These are phyloP conservation scores for Colletotrichum tamarilloi DNA, from an alignment of 2,329 filamentous ascomycete genomes.

Conservation along the genomic window DNA sequence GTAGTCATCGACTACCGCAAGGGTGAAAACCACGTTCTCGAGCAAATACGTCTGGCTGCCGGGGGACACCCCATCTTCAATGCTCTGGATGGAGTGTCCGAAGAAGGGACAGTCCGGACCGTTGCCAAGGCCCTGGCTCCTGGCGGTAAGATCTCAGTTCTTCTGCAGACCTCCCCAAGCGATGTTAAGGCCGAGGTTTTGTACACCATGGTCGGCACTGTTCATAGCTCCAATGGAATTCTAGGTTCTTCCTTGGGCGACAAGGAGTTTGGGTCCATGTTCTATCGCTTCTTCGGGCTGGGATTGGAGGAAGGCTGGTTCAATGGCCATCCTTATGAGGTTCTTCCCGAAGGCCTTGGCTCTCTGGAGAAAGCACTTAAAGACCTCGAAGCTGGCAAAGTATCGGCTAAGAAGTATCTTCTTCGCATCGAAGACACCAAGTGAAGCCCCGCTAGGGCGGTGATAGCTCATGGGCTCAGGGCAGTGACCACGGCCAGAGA, in stretches of 20 bases:
- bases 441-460: not conserved
- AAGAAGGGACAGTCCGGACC: not conserved
- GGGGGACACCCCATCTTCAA: not conserved
- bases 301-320: not conserved
- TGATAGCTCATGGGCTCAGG: not conserved
- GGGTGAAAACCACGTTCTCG: conserved; percentile 2
- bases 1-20: conserved; percentile 38
- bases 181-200: not conserved
- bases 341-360: not conserved
- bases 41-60: not conserved
- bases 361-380: not conserved
- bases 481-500: not conserved
- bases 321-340: not conserved
- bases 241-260: not conserved
- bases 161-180: not conserved
- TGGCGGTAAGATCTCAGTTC: not conserved
- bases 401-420: not conserved
- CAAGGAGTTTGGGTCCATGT: not conserved
- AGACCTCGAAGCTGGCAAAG: not conserved
- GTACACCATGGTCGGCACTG: not conserved
- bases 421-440: not conserved
- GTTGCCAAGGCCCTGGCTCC: not conserved
- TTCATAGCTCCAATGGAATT: not conserved
- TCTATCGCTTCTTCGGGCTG: not conserved
- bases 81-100: not conserved